phyloP scores from a whole-genome alignment of 148 eudicot species.

The Rhododendron kiyosumense region DNA sequence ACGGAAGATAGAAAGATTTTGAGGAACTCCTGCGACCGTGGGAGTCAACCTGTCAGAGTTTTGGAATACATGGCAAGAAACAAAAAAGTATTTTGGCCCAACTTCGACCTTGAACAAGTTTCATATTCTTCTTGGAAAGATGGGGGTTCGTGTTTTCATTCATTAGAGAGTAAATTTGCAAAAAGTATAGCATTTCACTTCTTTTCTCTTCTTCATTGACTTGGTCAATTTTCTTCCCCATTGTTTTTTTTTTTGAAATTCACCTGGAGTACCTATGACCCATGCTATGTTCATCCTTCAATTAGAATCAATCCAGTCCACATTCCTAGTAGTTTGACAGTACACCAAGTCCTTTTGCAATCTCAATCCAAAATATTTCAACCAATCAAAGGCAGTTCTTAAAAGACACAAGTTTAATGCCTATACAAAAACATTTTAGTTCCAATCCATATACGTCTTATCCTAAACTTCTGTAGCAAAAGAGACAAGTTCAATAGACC shows the following conservation, averaged over 20 bases:
- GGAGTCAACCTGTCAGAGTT: not conserved
- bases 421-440: not conserved
- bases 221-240: not conserved
- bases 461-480: not conserved
- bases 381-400: not conserved
- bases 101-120: not conserved
- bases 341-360: not conserved
- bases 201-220: not conserved
- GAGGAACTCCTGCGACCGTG: no score
- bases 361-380: not conserved
- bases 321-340: not conserved
- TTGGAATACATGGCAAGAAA: not conserved
- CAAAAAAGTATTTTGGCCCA: not conserved
- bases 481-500: not conserved
- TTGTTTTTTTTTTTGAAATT: no score
- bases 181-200: not conserved
- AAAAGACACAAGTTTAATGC: not conserved
- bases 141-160: not conserved
- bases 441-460: not conserved
- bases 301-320: not conserved
- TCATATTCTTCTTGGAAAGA: not conserved
- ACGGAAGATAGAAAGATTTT: no score
- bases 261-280: not conserved
- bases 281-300: not conserved
- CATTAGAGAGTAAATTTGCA: not conserved